Percentiles rank a stretch among this genome's conserved stretches.
These are phyloP conservation scores for Gremmenia infestans DNA, from an alignment of 2,329 filamentous ascomycete genomes.

Conservation along the genomic window DNA sequence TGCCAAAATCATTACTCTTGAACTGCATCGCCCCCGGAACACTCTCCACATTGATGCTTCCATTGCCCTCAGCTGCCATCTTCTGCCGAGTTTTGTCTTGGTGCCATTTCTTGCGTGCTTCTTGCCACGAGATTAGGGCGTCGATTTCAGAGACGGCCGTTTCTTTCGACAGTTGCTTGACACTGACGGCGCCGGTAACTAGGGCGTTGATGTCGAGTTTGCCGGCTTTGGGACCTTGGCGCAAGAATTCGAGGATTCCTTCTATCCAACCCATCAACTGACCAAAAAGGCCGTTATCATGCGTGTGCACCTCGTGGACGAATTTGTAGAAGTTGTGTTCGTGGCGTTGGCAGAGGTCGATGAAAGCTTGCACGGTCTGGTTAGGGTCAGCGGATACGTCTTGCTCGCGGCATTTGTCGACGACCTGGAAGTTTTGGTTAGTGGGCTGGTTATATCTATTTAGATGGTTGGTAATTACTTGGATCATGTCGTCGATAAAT, in stretches of 20 bases:
- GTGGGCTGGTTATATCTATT: neutral
- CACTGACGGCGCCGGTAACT: constrained; percentile 72
- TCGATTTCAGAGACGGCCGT: constrained; percentile 78
- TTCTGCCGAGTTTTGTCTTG: constrained; percentile 96
- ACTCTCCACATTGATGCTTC: constrained; percentile 41
- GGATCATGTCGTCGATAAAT: constrained; percentile 90
- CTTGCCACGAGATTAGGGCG: constrained; percentile 85
- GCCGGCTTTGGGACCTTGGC: constrained; percentile 78
- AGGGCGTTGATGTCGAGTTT: constrained; percentile 92
- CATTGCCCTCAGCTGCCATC: constrained; percentile 81
- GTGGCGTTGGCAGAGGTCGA: constrained; percentile 90
- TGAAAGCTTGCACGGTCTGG: constrained; percentile 96
- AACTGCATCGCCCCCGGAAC: constrained; percentile 56
- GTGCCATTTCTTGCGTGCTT: constrained; percentile 95
- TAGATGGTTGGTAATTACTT: constrained; percentile 43
- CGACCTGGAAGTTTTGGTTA: constrained; percentile 41
- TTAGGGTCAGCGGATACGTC: constrained; percentile 95
- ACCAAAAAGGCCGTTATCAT: constrained; percentile 94
- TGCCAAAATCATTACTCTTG: constrained; percentile 79
- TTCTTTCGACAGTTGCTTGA: constrained; percentile 62
- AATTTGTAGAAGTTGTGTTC: constrained; percentile 99
- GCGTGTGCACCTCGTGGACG: constrained; percentile 93
- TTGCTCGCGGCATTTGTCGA: constrained; percentile 60
- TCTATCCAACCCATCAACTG: constrained; percentile 98
- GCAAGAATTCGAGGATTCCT: constrained; percentile 86